Evolutionary conservation across 805 yeast species (phyloP), one percentile per base, ranked within the genome.

Genomic region (Yarrowia sp.): DNA sequence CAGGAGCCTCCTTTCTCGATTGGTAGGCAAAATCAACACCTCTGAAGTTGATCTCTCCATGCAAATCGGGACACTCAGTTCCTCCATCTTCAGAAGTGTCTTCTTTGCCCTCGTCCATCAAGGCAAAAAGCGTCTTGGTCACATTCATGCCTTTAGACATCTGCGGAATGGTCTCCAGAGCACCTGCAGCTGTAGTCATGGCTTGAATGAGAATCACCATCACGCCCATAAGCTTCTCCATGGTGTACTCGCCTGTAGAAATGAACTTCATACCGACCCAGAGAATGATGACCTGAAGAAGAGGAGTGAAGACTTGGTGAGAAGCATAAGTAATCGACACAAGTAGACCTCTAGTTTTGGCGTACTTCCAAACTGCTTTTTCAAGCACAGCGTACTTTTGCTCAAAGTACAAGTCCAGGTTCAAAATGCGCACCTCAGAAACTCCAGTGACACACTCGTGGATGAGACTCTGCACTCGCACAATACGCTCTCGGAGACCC

Each of bases 221-320:
- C 0, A 92, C 88, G 67, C 84, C 82, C 75, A 93, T 77, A 67
- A 88, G 77, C 64, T 80, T 82, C n/a, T 75, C 72, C 4, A 82
- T 74, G 0, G 82, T 68, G 69, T 90, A 90, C 47, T 81, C 81
- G 0, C 77, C 78, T 0, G 69, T 66, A 0, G 87, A 83, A 1
- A 90, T 86, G n/a, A 94, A 76, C 49, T 76, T 74, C 77, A 91
- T 77, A 0, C 97, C 97, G 70, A 86, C 91, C 72, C 83, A 92
- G 6, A 90, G 75, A n/a, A 92, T 70, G 1, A 89, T 75, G 1
- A 90, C 86, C 63, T 91, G 90, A 1, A 90, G 84, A 13, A 82
- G 71, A 39, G 83, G 80, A 0, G 82, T 74, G 39, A 87, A 72
- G 13, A 86, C 70, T 51, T 78, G 81, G 3, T 84, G 78, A 1